These are phyloP conservation scores for Populus hybrid DNA, from an alignment of 441 rosid species.

Conservation along the genomic window DNA sequence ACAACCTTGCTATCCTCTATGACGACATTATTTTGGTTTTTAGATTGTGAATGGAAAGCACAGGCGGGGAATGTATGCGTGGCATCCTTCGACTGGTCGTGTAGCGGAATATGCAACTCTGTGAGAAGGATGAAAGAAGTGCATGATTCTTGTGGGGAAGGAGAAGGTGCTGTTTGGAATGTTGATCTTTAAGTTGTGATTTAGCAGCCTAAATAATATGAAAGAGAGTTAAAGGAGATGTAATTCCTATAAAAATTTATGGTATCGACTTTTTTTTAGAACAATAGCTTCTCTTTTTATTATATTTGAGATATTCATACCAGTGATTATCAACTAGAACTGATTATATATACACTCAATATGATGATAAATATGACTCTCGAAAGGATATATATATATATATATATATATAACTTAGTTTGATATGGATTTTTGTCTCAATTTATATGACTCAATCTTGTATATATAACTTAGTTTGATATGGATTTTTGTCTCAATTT, in stretches of 20 bases:
- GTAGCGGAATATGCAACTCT: slow-evolving; percentile 82
- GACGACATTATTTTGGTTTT: neutral
- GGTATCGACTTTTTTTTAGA: neutral
- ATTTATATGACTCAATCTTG: no score
- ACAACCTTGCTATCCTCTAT: neutral
- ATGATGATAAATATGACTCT: no score
- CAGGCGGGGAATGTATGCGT: slow-evolving; percentile 68
- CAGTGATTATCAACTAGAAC: neutral
- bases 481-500: no score
- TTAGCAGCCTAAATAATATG: neutral
- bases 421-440: no score
- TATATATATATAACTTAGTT: no score
- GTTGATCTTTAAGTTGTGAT: slow-evolving; percentile 23
- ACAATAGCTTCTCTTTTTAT: neutral
- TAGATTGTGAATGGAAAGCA: slow-evolving; percentile 74
- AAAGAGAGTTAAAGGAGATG: no score
- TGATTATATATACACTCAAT: no score
- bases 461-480: no score
- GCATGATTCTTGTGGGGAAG: slow-evolving; percentile 78
- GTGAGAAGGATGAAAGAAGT: slow-evolving; percentile 60
- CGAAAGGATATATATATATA: no score
- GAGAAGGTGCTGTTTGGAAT: slow-evolving; percentile 59
- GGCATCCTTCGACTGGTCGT: slow-evolving; percentile 82
- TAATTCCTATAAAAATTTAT: neutral
- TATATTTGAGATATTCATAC: neutral